Base-by-base conservation (phyloP, 495 filamentous ascomycete species). In the Trichoderma asperelloides region DNA sequence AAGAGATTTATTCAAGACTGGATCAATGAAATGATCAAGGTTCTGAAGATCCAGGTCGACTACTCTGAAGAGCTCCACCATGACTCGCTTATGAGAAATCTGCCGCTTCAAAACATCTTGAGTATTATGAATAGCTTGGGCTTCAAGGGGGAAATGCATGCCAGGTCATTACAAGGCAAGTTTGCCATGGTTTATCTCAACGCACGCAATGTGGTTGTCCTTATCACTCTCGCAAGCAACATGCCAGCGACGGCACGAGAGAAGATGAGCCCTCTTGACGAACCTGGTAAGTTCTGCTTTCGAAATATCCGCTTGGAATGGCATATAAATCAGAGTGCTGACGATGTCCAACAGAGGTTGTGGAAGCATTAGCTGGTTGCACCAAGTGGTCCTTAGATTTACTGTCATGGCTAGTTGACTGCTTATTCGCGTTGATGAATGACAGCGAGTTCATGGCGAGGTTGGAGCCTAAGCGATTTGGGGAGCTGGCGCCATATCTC, bases 171-270 rank as follows among this genome's bases (percentile, higher is more conserved):
- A 28, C 74, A 85, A 37, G 88, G 88, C 30, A 90, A 89, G 71
- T 80, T 96, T 63, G 85, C 91, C n/a, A 89, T 87, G 83, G 77
- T 88, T 1, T 85, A 87, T 41, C 77, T 96, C 43, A 87, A 91
- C 72, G 78, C 93, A 41, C 84, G 90, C 45, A 88, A 89, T 71
- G 83, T 88, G 18, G 85, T 88, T 5, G 79, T 91, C 47, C 81
- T 89, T 66, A 86, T 91, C 68, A 86, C 82, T 1, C 85, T 87
- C 51, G 85, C 85, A 68, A 86, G 77, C 75, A 81, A 79, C 69
- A 74, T 77, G 70, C 70, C 75, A 70, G 67, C 77, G 73, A 75
- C 64, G 65, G 70, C 72, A 63, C 68, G 74, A 68, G 73, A 69
- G 64, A 78, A 76, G 66, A 75, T 81, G 45, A 82, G 74, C 23